Percentiles rank a stretch among this genome's conserved stretches.
These are phyloP conservation scores for Tuber magnatum DNA, from an alignment of 495 filamentous ascomycete species.

Conservation along the genomic window DNA sequence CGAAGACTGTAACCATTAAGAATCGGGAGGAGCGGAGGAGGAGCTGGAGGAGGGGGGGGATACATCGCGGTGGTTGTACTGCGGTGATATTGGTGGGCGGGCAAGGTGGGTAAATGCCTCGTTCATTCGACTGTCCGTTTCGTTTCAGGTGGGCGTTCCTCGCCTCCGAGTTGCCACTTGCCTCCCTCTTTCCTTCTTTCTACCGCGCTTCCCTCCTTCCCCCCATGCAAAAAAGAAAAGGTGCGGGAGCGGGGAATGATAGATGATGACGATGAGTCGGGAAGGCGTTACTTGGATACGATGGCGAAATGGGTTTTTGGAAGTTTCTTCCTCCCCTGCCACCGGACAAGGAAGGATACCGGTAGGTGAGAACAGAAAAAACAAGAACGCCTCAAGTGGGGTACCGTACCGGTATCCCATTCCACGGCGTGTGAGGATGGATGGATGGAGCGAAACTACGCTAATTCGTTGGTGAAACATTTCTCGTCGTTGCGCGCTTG, in stretches of 20 bases:
- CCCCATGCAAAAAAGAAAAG: background rate
- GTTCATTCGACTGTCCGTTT: background rate
- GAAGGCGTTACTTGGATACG: background rate
- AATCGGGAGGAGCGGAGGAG: background rate
- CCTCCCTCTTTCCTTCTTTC: background rate
- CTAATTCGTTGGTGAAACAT: background rate
- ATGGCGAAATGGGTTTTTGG: background rate
- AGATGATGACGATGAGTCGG: conserved; percentile 1
- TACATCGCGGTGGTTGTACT: background rate
- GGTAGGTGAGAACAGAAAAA: no score
- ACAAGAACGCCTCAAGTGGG: background rate
- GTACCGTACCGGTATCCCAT: no score
- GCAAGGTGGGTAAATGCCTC: background rate
- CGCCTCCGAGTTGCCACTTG: background rate
- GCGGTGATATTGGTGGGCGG: background rate
- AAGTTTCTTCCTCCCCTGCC: background rate
- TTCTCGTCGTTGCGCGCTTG: background rate
- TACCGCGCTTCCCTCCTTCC: background rate
- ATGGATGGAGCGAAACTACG: background rate
- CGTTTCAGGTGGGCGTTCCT: background rate
- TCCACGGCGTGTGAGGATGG: background rate
- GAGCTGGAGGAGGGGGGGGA: background rate
- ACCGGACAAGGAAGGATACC: background rate
- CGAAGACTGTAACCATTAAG: background rate
- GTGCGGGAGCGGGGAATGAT: background rate